A percentile compares a stretch with the other conserved stretches of the same genome.
phyloP scores from a whole-genome alignment of 2,329 filamentous ascomycete genomes.

The Xylaria sp. region DNA sequence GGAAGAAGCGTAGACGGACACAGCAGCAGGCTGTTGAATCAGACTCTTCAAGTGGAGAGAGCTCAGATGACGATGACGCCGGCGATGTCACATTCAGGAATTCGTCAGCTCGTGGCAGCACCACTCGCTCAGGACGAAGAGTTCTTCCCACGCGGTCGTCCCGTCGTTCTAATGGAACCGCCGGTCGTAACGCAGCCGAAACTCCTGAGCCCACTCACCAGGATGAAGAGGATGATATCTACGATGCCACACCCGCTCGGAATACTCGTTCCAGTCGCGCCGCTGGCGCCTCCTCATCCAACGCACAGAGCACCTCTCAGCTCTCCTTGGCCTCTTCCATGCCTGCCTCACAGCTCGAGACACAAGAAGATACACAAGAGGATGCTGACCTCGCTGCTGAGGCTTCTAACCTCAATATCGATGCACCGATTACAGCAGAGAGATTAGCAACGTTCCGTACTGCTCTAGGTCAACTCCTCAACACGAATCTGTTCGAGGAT shows the following conservation, averaged over 20 bases:
- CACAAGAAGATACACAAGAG: constrained; percentile 40
- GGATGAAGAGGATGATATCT: constrained; percentile 48
- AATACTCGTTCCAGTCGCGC: constrained; percentile 39
- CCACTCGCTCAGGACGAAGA: constrained; percentile 32
- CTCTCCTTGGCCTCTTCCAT: constrained; percentile 74
- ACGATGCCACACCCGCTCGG: constrained; percentile 39
- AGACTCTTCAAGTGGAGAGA: constrained; percentile 55
- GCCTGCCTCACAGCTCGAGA: constrained; percentile 64
- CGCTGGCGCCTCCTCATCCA: constrained; percentile 33
- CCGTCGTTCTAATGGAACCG: constrained; percentile 28
- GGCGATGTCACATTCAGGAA: constrained; percentile 31
- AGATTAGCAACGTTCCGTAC: constrained; percentile 72
- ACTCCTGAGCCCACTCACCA: constrained; percentile 37
- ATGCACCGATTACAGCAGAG: constrained; percentile 49
- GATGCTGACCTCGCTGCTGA: constrained; percentile 35
- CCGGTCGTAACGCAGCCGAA: constrained; percentile 26
- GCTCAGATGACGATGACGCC: constrained; percentile 54
- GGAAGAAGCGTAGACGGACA: constrained; percentile 75
- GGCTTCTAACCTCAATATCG: constrained; percentile 36
- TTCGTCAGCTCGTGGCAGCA: constrained; percentile 37
- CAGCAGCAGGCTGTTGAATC: constrained; percentile 45
- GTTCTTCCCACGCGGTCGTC: constrained; percentile 25
- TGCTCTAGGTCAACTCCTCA: constrained; percentile 76
- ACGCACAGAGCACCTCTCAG: constrained; percentile 35
- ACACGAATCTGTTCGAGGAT: constrained; percentile 76